Evolutionary conservation across 257 asterid species (phyloP).

Genomic region (Ilex asprella): DNA sequence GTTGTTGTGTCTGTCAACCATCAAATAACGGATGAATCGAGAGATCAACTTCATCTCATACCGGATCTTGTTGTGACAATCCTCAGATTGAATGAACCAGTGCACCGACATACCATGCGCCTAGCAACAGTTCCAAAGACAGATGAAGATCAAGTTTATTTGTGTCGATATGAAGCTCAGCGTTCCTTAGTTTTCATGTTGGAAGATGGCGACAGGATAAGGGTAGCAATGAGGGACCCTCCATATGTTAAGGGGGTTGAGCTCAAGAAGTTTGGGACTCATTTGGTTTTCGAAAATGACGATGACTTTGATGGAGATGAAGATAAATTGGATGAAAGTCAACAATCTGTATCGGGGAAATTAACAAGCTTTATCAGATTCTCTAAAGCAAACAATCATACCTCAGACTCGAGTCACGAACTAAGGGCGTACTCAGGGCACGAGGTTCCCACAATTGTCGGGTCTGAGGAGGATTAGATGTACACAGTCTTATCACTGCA

Average conservation of each 20-base stretch:
- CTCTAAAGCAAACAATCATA: background rate
- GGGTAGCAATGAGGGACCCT: conserved; percentile 11
- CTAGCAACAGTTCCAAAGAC: conserved; percentile 21
- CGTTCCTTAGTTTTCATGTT: conserved; percentile 13
- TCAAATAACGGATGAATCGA: conserved; percentile 14
- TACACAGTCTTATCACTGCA: too few relatives aligned
- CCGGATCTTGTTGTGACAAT: conserved; percentile 20
- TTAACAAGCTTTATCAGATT: conserved; percentile 7
- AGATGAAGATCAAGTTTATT: conserved; percentile 27
- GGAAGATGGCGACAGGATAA: conserved; percentile 19
- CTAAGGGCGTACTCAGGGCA: too few relatives aligned
- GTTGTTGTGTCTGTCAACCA: conserved; percentile 22
- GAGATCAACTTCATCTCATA: conserved; percentile 13
- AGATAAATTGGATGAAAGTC: conserved; percentile 16
- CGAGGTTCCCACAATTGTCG: too few relatives aligned
- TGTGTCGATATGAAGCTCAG: conserved; percentile 17
- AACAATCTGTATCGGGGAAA: conserved; percentile 18
- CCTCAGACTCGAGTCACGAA: too few relatives aligned
- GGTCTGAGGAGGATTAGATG: too few relatives aligned
- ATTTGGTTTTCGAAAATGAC: conserved; percentile 25
- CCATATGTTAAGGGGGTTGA: conserved; percentile 16
- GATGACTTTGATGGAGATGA: conserved; percentile 27
- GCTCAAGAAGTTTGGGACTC: conserved; percentile 23
- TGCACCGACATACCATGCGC: background rate
- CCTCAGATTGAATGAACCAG: conserved; percentile 13